Base-by-base conservation (phyloP, 352 stramenopile genomes). In the Nothophytophthora sp. region DNA sequence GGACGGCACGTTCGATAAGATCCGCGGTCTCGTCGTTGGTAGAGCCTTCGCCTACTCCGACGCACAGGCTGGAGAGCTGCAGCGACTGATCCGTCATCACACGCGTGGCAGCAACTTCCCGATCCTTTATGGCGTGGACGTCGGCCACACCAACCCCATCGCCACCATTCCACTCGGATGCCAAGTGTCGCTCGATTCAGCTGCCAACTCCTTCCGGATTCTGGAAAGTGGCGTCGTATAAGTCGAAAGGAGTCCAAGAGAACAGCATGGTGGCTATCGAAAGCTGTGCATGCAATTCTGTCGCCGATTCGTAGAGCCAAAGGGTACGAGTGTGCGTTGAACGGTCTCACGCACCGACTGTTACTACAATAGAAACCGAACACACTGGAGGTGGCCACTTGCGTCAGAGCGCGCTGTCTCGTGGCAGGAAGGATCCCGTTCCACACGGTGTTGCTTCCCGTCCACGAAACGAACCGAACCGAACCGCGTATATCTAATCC, bases 41-140 rank as follows among this genome's bases (percentile, higher is more conserved):
- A 70, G 73, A 11, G 65, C 59, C 2, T 87, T 85, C 30, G 65
- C 54, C 2, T 73, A 77, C 47, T 70, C 58, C 1, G 47, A 63
- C 11, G 53, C 42, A 11, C 55, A 83, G 22, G 65, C 81, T 12
- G 28, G 6, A 6, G 76, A 87, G 58, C 53, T 86, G 5, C 60
- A 81, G 30, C 57, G 68, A 2, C 56, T 87, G 7, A 41, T 89
- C 19, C 29, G 60, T 35, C 78, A 83, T 56, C 78, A 86, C 60
- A 87, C 75, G 18, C 59, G 73, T 10, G 71, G 35, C 40, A 60
- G 36, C 2, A 55, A 12, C 16, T 87, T 84, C 49, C 78, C 76
- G 23, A 82, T 87, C 47, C 25, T 86, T 4, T 87, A 86, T 56
- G 74, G 74, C 37, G 47, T 86, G 20, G 74, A 88, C 43, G 63